Percentiles rank a stretch among this genome's conserved stretches.
phyloP scores from a whole-genome alignment of 2,329 filamentous ascomycete species.

The Pochonia chlamydosporia region DNA sequence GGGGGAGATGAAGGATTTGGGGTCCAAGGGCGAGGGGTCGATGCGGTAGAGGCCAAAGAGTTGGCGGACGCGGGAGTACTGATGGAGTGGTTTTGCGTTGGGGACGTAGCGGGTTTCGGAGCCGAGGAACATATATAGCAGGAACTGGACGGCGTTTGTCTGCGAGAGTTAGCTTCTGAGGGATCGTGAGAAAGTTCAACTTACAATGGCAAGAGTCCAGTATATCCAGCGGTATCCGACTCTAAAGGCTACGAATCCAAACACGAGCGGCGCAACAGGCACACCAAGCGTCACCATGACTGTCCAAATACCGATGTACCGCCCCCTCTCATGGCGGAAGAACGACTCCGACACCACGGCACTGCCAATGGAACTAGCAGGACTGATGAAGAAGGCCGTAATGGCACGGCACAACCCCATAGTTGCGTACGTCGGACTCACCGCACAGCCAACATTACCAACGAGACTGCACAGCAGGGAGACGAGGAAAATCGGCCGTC shows the following conservation, averaged over 20 bases:
- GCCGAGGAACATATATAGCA: conserved; percentile 13
- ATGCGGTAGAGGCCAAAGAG: conserved; percentile 11
- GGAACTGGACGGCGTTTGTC: conserved; percentile 13
- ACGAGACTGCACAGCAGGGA: conserved; percentile 38
- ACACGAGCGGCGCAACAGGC: conserved; percentile 26
- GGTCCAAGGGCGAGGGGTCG: conserved; percentile 8
- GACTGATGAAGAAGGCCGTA: conserved; percentile 48
- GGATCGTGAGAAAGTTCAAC: neutral
- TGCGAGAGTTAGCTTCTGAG: too few species aligned
- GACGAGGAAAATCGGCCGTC: conserved; percentile 46
- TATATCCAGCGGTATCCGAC: conserved; percentile 54
- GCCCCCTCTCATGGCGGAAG: conserved; percentile 11
- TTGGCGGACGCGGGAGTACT: neutral
- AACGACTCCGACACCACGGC: conserved; percentile 15
- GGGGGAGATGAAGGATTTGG: conserved; percentile 12
- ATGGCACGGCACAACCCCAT: conserved; percentile 45
- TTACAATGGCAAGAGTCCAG: conserved; percentile 49
- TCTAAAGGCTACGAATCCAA: conserved; percentile 42
- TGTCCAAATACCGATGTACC: conserved; percentile 15
- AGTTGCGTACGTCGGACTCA: conserved; percentile 38
- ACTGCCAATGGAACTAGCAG: conserved; percentile 28
- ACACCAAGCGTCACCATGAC: conserved; percentile 17
- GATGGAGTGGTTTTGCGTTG: neutral
- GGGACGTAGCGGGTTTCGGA: conserved; percentile 14
- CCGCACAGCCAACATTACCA: conserved; percentile 47